These are phyloP conservation scores for Trypanosoma rangeli DNA, from an alignment of 208 protist species.

Conservation along the genomic window DNA sequence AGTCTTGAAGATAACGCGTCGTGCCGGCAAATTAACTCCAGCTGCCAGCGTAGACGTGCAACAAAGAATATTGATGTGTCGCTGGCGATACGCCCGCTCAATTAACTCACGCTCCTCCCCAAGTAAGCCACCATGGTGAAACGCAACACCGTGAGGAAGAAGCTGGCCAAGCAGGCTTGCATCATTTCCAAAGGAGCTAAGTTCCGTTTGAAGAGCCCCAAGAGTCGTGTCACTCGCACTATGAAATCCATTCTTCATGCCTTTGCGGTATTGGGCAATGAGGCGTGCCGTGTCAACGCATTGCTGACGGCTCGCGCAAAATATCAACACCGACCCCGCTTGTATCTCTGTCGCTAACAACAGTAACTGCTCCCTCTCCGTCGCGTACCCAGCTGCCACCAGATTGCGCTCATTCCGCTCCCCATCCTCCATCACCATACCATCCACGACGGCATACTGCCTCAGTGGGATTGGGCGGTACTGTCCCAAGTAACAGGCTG, in stretches of 20 bases:
- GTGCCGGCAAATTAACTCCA: conserved; percentile 92
- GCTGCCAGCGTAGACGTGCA: conserved; percentile 93
- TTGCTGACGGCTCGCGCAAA: conserved; percentile 80
- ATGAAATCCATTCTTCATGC: conserved; percentile 6
- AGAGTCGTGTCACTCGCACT: conserved; percentile 14
- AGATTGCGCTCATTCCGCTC: conserved; percentile 46
- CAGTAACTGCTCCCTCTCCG: conserved; percentile 42
- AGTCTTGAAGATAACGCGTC: conserved; percentile 85
- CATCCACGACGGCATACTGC: conserved; percentile 69
- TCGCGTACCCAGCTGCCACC: conserved; percentile 23
- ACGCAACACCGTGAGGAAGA: conserved; percentile 80
- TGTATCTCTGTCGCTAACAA: conserved; percentile 67
- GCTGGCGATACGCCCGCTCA: conserved; percentile 73
- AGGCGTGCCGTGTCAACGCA: conserved; percentile 71
- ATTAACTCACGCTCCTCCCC: conserved; percentile 81
- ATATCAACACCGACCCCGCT: conserved; percentile 73
- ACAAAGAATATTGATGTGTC: conserved; percentile 78
- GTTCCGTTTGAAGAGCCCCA: conserved; percentile 40
- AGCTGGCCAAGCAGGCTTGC: conserved; percentile 47
- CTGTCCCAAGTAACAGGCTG: conserved; percentile 60
- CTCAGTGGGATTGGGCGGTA: conserved; percentile 82
- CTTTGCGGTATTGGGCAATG: conserved; percentile 44
- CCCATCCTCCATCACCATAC: conserved; percentile 53
- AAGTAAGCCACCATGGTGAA: conserved; percentile 88
- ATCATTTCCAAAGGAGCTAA: conserved; percentile 38